Conservation (phyloP, 2,329 filamentous ascomycete species). For the Clarireedia paspali region DNA sequence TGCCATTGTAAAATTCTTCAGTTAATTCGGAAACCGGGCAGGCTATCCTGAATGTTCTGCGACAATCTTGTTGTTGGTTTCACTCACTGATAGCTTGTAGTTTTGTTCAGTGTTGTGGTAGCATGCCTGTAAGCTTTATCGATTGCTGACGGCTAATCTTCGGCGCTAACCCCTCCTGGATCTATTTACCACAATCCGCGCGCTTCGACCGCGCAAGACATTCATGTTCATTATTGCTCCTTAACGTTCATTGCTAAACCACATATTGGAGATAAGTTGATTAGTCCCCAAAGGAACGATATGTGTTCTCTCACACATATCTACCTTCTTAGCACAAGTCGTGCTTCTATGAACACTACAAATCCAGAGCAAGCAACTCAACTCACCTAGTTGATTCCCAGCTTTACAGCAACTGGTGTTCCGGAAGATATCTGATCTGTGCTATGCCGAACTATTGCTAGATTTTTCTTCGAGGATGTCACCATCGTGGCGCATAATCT, state of each 20-base stretch:
- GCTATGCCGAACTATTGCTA: no score
- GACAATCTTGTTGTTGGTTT: not conserved
- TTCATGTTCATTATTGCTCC: no score
- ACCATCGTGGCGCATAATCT: not conserved
- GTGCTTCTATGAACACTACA: no score
- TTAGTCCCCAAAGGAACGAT: no score
- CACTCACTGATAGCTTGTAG: not conserved
- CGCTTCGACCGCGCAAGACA: no score
- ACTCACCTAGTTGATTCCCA: not conserved
- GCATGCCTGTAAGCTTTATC: not conserved
- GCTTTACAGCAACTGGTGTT: not conserved
- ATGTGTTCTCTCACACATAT: no score
- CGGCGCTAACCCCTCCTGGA: not conserved
- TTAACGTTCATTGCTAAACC: no score
- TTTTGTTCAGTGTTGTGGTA: not conserved
- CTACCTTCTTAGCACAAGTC: no score
- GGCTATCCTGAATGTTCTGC: not conserved
- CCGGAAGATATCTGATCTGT: not conserved
- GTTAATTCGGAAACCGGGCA: not conserved
- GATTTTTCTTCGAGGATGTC: not conserved
- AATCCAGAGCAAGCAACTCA: no score
- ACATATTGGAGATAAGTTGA: no score
- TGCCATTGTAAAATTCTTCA: slow-evolving; percentile 36
- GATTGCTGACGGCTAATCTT: not conserved
- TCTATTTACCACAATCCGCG: no score